Evolutionary conservation across 352 stramenopile species (phyloP).

Genomic region (Pythium guiyangense): DNA sequence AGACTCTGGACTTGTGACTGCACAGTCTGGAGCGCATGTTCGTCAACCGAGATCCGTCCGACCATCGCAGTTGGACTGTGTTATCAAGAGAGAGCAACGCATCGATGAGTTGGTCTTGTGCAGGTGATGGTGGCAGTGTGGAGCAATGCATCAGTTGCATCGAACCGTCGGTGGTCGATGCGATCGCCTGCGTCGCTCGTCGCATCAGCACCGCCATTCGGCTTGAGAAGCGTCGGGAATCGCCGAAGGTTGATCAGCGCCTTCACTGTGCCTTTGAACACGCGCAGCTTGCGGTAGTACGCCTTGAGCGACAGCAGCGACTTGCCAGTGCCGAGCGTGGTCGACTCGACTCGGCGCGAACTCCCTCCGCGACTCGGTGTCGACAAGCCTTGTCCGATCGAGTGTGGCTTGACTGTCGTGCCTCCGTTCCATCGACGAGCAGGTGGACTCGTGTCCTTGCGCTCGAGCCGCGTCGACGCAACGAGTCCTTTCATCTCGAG

Average conservation of each 20-base stretch:
- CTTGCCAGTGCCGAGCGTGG: conserved; percentile 11
- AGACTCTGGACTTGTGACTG: conserved; percentile 63
- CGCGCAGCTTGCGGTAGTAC: conserved; percentile 63
- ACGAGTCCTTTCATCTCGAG: conserved; percentile 8
- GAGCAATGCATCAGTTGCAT: neutral
- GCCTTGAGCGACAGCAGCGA: conserved; percentile 62
- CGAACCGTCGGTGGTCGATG: neutral
- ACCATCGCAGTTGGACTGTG: conserved; percentile 22
- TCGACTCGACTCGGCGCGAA: conserved; percentile 5
- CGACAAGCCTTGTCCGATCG: neutral
- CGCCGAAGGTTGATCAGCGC: conserved; percentile 54
- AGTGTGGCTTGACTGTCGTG: neutral
- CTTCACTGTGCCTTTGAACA: conserved; percentile 65
- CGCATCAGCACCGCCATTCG: neutral
- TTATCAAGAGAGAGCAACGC: neutral
- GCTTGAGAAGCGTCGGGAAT: conserved; percentile 7
- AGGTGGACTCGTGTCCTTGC: conserved; percentile 9
- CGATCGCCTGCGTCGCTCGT: neutral
- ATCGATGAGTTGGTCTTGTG: neutral
- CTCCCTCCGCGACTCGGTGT: neutral
- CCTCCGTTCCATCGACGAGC: conserved; percentile 27
- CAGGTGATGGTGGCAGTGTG: too few species aligned
- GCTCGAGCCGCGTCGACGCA: conserved; percentile 10
- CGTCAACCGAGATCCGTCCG: conserved; percentile 33
- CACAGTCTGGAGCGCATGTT: conserved; percentile 26